These are phyloP conservation scores for Salix arbutifolia DNA, from an alignment of 345 rosid genomes.

Conservation along the genomic window DNA sequence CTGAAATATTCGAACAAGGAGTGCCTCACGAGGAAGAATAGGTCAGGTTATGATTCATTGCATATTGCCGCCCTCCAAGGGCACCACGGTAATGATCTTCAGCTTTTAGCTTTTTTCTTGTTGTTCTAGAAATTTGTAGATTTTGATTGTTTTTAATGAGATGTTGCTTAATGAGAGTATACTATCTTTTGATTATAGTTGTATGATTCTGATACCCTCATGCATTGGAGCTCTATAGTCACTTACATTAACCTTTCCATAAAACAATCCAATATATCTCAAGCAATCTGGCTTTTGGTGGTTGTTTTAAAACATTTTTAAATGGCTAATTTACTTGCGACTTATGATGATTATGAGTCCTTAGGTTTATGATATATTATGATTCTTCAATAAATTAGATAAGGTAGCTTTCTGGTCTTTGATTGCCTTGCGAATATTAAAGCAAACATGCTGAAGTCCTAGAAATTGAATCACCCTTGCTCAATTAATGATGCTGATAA, in stretches of 20 bases:
- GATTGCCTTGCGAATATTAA: not conserved
- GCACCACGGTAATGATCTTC: conserved; percentile 63
- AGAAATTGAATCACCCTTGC: not conserved
- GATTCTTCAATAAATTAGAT: not conserved
- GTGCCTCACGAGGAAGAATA: conserved; percentile 67
- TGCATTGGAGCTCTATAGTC: not conserved
- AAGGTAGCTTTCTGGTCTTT: not conserved
- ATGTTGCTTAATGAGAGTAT: not conserved
- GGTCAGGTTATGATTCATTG: conserved; percentile 73
- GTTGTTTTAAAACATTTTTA: no score
- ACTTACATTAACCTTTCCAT: not conserved
- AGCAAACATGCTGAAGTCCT: not conserved
- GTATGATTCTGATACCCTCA: not conserved
- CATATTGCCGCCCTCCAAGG: conserved; percentile 87
- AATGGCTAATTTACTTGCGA: not conserved
- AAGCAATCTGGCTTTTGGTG: not conserved
- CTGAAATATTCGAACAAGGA: conserved; percentile 76
- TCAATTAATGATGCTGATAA: not conserved
- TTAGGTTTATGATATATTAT: not conserved
- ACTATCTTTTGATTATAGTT: not conserved
- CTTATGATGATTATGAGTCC: not conserved
- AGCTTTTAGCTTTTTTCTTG: not conserved
- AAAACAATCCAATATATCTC: not conserved
- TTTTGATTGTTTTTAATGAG: not conserved
- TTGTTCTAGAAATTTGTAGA: not conserved